Conservation (phyloP, 2,329 filamentous ascomycete species). For the Coleophoma cylindrospora region DNA sequence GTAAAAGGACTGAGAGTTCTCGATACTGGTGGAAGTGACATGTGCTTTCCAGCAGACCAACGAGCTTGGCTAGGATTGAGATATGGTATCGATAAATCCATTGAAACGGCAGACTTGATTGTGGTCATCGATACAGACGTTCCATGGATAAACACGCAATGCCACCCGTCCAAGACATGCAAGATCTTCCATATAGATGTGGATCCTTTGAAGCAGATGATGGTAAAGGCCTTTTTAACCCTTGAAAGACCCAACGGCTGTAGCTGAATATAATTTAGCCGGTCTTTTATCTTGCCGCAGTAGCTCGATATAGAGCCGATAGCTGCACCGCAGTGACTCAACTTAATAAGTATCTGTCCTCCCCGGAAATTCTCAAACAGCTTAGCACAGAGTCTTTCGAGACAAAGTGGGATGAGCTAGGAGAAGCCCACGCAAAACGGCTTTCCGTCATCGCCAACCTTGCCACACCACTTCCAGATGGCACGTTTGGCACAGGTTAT, state of each 20-base stretch:
- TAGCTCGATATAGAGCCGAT: constrained; percentile 63
- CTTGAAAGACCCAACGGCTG: constrained; percentile 26
- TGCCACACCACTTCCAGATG: constrained; percentile 54
- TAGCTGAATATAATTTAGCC: constrained; percentile 32
- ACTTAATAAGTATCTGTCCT: constrained; percentile 56
- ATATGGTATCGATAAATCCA: constrained; percentile 68
- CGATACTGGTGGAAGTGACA: constrained; percentile 73
- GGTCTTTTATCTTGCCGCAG: constrained; percentile 64
- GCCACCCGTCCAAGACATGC: constrained; percentile 46
- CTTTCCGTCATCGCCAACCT: constrained; percentile 54
- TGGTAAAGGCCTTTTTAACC: background rate
- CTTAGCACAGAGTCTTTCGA: constrained; percentile 30
- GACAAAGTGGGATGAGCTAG: constrained; percentile 47
- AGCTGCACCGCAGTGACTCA: constrained; percentile 62
- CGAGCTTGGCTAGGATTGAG: constrained; percentile 64
- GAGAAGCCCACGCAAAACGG: constrained; percentile 51
- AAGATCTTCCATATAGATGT: constrained; percentile 61
- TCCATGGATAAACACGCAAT: constrained; percentile 83
- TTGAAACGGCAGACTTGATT: constrained; percentile 77
- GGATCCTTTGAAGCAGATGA: constrained; percentile 57
- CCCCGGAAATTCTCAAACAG: constrained; percentile 35
- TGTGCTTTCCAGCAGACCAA: constrained; percentile 74
- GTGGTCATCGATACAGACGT: constrained; percentile 82
- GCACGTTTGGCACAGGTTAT: constrained; percentile 46
- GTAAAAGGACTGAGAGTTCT: constrained; percentile 67